Base-by-base conservation (phyloP, 2,329 filamentous ascomycete genomes). In the Trichoderma sp. region DNA sequence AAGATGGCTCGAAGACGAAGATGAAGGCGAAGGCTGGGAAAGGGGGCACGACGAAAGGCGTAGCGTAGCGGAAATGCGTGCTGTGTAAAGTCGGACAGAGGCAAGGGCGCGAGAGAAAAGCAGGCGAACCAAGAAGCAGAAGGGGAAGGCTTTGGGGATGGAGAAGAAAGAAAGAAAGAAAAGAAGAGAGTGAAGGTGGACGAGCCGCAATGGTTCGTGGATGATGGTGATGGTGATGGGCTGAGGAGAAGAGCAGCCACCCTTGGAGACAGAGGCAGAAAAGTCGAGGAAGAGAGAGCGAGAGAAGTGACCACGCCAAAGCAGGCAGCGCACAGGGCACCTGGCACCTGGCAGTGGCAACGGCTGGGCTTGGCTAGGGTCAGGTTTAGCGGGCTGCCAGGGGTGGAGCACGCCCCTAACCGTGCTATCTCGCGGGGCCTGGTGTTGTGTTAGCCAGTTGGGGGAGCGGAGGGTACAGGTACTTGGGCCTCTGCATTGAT, bases 41-140 rank as follows among this genome's bases (percentile, higher is more conserved):
- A 81, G 78, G 78, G 76, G 80, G 78, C 75, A 75, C 75, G 74
- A 73, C 70, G 59, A 66, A 66, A 61, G 55, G 66, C 67, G 72
- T 70, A 36, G 66, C 67, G 72, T 68, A 36, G 61, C 62, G 73
- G 71, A 73, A 32, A 72, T 71, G 72, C 72, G 73, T 70, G 73
- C 68, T 73, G 65, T 65, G 68, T 50, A 70, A 71, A 68, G 34
- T 59, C 39, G 53, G 74, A 76, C 75, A 75, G 75, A 75, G 73
- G 73, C 71, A 72, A 73, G 70, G 73, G 73, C 71, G 76, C 71
- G 76, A 73, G 72, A 74, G 72, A 71, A 68, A 77, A 67, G 73
- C 64, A 73, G 73, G 74, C 75, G 76, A 76, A 73, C 77, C 76
- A 77, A 76, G 76, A 78, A 77, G 77, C 77, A 77, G 74, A 72